A percentile compares a stretch with the other conserved stretches of the same genome.
Evolutionary conservation across 2,329 filamentous ascomycete genomes (phyloP).

Genomic region (Didymella glomerata): DNA sequence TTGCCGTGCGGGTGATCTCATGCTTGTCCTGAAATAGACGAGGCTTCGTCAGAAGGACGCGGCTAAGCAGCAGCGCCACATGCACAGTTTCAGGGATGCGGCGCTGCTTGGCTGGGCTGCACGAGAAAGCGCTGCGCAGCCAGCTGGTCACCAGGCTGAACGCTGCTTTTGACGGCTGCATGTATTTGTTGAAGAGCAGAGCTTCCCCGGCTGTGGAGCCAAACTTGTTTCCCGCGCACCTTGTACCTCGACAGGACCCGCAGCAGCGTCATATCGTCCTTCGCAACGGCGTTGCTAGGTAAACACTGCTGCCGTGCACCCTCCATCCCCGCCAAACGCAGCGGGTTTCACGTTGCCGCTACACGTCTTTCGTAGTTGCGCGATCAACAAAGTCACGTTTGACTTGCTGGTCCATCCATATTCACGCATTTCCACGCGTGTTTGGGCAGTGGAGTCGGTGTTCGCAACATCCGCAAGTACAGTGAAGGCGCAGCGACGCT

Average conservation of each 20-base stretch:
- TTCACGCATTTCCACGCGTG: constrained; percentile 16
- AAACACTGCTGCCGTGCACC: constrained; percentile 37
- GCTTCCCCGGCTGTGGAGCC: constrained; percentile 18
- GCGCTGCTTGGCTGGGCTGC: constrained; percentile 19
- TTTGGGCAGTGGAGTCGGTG: constrained; percentile 29
- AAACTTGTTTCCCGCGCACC: constrained; percentile 4
- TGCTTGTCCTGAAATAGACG: constrained; percentile 23
- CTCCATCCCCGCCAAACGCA: constrained; percentile 38
- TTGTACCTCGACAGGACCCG: constrained; percentile 16
- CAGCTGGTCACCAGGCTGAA: constrained; percentile 20
- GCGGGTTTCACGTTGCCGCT: constrained; percentile 42
- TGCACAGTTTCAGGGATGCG: constrained; percentile 20
- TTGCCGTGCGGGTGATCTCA: constrained; percentile 15
- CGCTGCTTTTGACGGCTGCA: constrained; percentile 7
- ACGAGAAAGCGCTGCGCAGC: constrained; percentile 16
- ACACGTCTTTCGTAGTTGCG: constrained; percentile 24
- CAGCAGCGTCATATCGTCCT: constrained; percentile 19
- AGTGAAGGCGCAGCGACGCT: constrained; percentile 37
- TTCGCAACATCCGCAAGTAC: constrained; percentile 30
- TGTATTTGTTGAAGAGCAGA: constrained; percentile 15
- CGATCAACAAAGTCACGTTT: constrained; percentile 33
- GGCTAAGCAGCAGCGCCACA: constrained; percentile 21
- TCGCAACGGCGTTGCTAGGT: constrained; percentile 41
- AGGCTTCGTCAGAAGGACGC: constrained; percentile 19
- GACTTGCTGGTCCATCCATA: constrained; percentile 25